These are phyloP conservation scores for Ogataea nakhonphanomensis DNA, from an alignment of 805 yeast species.

Conservation along the genomic window DNA sequence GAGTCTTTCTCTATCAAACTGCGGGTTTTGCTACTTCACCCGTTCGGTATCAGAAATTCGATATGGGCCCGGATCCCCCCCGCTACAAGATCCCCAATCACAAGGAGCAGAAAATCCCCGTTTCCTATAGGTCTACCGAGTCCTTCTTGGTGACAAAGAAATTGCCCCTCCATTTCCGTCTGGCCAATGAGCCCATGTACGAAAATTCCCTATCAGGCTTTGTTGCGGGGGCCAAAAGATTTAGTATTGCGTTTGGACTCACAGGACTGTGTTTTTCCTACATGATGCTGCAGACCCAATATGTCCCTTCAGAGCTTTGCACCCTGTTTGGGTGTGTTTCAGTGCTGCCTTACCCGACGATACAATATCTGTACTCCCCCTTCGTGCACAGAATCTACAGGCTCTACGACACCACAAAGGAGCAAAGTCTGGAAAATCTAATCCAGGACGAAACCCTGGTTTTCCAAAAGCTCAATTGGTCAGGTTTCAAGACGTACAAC, in stretches of 20 bases:
- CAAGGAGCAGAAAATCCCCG: constrained; percentile 18
- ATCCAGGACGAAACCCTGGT: constrained; percentile 60
- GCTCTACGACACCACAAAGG: constrained; percentile 57
- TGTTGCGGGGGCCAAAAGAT: constrained; percentile 58
- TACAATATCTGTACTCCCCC: constrained; percentile 53
- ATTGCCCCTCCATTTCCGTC: constrained; percentile 49
- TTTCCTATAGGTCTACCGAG: constrained; percentile 31
- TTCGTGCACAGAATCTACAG: constrained; percentile 72
- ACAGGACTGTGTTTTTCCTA: constrained; percentile 64
- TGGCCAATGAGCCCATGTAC: constrained; percentile 61
- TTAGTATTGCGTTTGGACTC: constrained; percentile 58
- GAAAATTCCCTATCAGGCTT: constrained; percentile 60
- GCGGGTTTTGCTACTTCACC: not conserved
- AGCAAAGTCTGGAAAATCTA: constrained; percentile 64
- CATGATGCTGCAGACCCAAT: constrained; percentile 49
- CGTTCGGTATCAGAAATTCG: constrained; percentile 15
- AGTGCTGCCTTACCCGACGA: constrained; percentile 54
- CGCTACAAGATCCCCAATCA: constrained; percentile 24
- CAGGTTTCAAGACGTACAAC: constrained; percentile 66
- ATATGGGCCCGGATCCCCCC: constrained; percentile 32
- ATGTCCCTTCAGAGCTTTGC: constrained; percentile 49
- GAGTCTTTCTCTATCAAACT: not conserved
- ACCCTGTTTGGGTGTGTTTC: constrained; percentile 38
- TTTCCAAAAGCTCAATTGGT: constrained; percentile 61
- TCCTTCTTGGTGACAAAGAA: constrained; percentile 28